A percentile compares a stretch with the other conserved stretches of the same genome.
Conservation (phyloP, 805 yeast species). For the Pachysolen tannophilus region DNA sequence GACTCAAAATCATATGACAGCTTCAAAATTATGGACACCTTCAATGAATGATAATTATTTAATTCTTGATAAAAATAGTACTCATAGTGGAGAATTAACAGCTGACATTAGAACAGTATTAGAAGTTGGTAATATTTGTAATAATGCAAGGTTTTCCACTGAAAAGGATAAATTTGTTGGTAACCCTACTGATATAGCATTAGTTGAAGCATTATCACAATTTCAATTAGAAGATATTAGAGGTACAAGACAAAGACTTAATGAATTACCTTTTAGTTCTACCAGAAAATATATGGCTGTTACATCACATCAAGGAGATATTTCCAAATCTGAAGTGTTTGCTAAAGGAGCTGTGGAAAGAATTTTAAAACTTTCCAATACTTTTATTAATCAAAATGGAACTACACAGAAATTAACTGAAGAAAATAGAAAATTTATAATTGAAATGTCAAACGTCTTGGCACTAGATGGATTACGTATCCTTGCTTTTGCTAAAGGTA, state of each 20-base stretch:
- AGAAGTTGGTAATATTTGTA: conserved; percentile 66
- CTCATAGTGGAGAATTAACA: conserved; percentile 37
- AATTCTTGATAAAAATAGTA: conserved; percentile 36
- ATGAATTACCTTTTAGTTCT: conserved; percentile 83
- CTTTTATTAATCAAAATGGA: conserved; percentile 52
- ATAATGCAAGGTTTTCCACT: conserved; percentile 60
- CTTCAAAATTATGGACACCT: conserved; percentile 72
- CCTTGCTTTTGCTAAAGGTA: conserved; percentile 63
- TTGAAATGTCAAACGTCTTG: conserved; percentile 49
- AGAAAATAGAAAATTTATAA: conserved; percentile 37
- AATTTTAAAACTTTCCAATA: conserved; percentile 52
- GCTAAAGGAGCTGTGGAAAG: conserved; percentile 91
- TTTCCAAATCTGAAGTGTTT: conserved; percentile 46
- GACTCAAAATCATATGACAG: conserved; percentile 89
- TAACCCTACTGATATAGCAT: conserved; percentile 92
- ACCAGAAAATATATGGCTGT: conserved; percentile 89
- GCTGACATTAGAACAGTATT: conserved; percentile 47
- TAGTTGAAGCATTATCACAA: conserved; percentile 62
- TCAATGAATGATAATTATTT: conserved; percentile 37
- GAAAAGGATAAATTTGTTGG: conserved; percentile 74
- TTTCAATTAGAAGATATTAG: conserved; percentile 73
- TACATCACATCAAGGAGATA: conserved; percentile 50
- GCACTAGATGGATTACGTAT: conserved; percentile 85
- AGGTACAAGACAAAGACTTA: conserved; percentile 44
- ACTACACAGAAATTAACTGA: conserved; percentile 50